Conservation (phyloP, 1,139 yeast genomes). For the Geotrichum reessii region DNA sequence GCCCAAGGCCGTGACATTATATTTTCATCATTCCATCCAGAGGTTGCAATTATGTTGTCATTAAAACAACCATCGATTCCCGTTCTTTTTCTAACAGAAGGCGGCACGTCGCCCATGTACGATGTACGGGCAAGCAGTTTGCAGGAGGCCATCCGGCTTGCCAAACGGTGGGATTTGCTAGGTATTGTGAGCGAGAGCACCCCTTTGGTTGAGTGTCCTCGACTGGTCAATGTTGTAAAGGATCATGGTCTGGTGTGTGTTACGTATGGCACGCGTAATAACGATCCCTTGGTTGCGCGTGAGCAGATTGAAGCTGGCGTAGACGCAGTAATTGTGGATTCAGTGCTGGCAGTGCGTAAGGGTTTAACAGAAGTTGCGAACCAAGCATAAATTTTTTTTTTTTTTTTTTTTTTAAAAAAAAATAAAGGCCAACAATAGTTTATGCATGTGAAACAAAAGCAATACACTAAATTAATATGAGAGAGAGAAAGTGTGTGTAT, state of each 20-base stretch:
- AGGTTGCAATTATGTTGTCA: constrained; percentile 76
- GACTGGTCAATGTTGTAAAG: constrained; percentile 83
- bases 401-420: too few species aligned
- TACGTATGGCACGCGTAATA: constrained; percentile 81
- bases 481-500: too few species aligned
- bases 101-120: constrained; percentile 78
- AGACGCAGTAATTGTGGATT: constrained; percentile 95
- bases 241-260: constrained; percentile 90
- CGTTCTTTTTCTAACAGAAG: constrained; percentile 79
- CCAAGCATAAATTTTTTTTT: background rate
- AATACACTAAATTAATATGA: too few species aligned
- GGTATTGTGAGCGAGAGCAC: constrained; percentile 90
- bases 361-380: constrained; percentile 46
- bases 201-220: constrained; percentile 79
- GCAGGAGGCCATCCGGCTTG: constrained; percentile 88
- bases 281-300: constrained; percentile 77
- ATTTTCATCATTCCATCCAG: constrained; percentile 93
- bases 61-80: constrained; percentile 84
- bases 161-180: constrained; percentile 83
- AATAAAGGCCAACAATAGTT: too few species aligned
- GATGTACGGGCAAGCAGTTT: constrained; percentile 83
- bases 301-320: constrained; percentile 91
- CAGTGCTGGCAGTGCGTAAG: constrained; percentile 85
- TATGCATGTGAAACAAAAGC: too few species aligned
- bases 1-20: constrained; percentile 77